Evolutionary conservation across 2,329 filamentous ascomycete genomes (phyloP).

Genomic region (Coniochaeta prunicola): DNA sequence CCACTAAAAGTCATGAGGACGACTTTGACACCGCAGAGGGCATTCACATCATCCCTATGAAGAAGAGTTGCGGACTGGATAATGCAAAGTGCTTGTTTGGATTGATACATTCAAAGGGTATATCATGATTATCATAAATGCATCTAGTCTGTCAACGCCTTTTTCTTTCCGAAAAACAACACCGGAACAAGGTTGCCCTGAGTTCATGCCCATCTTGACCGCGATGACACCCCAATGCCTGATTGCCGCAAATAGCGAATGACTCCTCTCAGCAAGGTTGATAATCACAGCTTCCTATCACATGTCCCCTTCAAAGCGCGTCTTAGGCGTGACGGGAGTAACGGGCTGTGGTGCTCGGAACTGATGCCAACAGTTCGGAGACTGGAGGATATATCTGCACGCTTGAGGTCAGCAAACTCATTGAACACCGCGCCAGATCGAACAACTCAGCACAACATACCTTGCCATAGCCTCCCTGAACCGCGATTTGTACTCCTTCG

Average conservation of each 20-base stretch:
- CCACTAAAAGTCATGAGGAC: no score
- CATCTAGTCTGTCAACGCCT: neutral
- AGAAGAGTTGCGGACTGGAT: no score
- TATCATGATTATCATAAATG: neutral
- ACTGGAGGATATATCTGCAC: constrained; percentile 62
- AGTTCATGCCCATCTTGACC: neutral
- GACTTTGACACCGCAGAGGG: neutral
- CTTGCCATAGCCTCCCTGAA: constrained; percentile 96
- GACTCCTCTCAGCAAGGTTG: neutral
- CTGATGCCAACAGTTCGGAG: constrained; percentile 70
- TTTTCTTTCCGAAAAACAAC: neutral
- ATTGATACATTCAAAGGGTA: neutral
- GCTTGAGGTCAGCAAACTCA: neutral
- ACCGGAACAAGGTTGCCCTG: neutral
- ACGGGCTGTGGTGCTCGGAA: constrained; percentile 35
- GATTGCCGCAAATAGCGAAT: neutral
- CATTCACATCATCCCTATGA: no score
- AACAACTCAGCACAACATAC: constrained; percentile 38
- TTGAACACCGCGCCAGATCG: neutral
- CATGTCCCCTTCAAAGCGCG: constrained; percentile 3
- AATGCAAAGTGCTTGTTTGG: neutral
- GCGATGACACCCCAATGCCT: neutral
- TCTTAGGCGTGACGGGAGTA: neutral
- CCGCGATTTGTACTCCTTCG: constrained; percentile 93
- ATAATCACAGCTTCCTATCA: neutral